phyloP scores from a whole-genome alignment of 2,329 filamentous ascomycete genomes.

The Lachnellula suecica region DNA sequence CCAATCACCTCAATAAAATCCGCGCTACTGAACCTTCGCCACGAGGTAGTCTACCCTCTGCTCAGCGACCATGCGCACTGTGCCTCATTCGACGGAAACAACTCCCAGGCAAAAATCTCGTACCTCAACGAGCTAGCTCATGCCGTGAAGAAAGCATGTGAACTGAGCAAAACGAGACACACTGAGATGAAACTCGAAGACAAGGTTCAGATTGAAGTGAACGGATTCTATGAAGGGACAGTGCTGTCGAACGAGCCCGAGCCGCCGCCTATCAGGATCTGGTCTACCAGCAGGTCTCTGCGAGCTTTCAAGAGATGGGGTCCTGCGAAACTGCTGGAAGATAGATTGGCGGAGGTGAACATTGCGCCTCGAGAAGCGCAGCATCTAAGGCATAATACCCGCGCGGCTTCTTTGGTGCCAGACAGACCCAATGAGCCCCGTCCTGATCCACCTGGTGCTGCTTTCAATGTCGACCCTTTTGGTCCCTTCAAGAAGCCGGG shows the following conservation, averaged over 20 bases:
- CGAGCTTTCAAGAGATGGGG: background rate
- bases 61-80: conserved; percentile 6
- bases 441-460: background rate
- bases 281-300: conserved; percentile 10
- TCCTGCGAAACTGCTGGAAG: conserved; percentile 1
- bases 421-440: background rate
- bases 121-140: conserved; percentile 4
- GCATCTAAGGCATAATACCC: background rate
- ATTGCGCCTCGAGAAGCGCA: background rate
- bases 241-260: background rate
- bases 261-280: conserved; percentile 1
- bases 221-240: conserved; percentile 6
- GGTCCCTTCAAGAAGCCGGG: background rate
- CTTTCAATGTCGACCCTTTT: background rate
- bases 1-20: conserved; percentile 16
- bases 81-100: conserved; percentile 3
- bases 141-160: conserved; percentile 6
- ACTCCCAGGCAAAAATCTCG: conserved; percentile 2
- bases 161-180: conserved; percentile 6
- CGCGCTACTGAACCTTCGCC: conserved; percentile 8
- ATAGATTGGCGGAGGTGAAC: conserved; percentile 7
- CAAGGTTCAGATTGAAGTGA: conserved; percentile 4
- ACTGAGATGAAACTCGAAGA: conserved; percentile 3
- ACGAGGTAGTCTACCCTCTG: conserved; percentile 9
- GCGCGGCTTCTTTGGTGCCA: conserved; percentile 1